Percentiles rank a stretch among this genome's conserved stretches.
Evolutionary conservation across 2,329 filamentous ascomycete genomes (phyloP).

Genomic region (Tolypocladium paradoxum): DNA sequence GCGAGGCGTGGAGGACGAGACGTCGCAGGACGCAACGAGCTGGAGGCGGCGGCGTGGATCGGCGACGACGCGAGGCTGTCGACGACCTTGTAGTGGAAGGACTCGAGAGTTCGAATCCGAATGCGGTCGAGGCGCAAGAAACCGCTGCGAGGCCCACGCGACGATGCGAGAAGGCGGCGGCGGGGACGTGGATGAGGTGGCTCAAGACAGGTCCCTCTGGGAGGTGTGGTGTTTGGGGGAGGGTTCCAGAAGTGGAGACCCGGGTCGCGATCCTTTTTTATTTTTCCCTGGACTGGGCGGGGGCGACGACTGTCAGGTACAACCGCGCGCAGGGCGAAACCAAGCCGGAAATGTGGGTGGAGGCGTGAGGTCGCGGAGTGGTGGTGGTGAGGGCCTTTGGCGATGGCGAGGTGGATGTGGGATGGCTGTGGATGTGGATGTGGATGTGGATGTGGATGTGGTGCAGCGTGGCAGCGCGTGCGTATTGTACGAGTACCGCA

Average conservation of each 20-base stretch:
- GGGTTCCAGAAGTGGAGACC: slow-evolving; percentile 33
- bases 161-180: slow-evolving; percentile 14
- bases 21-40: not conserved
- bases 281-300: slow-evolving; percentile 14
- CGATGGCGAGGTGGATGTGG: not conserved
- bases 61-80: not conserved
- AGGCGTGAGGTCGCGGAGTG: slow-evolving; percentile 5
- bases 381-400: not conserved
- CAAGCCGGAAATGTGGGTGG: slow-evolving; percentile 17
- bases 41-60: not conserved
- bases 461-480: not conserved
- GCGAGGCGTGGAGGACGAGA: slow-evolving; percentile 9
- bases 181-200: slow-evolving; percentile 26
- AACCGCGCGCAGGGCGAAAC: slow-evolving; percentile 8
- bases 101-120: slow-evolving; percentile 1
- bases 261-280: slow-evolving; percentile 30
- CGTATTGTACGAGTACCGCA: not conserved
- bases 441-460: not conserved
- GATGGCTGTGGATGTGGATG: not conserved
- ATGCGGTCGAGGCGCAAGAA: slow-evolving; percentile 4
- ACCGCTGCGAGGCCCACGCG: slow-evolving; percentile 12
- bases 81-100: not conserved
- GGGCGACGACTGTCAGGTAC: slow-evolving; percentile 10
- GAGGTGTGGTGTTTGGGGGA: slow-evolving; percentile 31
- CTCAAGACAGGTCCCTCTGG: slow-evolving; percentile 26